Percentiles rank a stretch among this genome's conserved stretches.
These are phyloP conservation scores for Papiliotrema laurentii DNA, from an alignment of 1,284 basidiomycete species.

Conservation along the genomic window DNA sequence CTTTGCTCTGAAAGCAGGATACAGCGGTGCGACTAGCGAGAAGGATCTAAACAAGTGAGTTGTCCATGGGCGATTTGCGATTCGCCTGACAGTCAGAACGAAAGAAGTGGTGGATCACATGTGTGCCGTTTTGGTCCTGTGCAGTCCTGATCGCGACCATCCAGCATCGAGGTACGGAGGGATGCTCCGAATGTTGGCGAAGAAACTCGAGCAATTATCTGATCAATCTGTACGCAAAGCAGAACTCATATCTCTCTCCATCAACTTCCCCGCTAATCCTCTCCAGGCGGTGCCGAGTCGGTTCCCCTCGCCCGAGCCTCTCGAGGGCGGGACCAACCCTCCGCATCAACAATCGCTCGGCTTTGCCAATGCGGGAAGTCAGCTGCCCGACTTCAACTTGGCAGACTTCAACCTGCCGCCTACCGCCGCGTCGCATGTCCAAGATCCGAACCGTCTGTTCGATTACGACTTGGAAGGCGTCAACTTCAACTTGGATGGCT, in stretches of 20 bases:
- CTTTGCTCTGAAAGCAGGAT: constrained; percentile 42
- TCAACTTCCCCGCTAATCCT: background rate
- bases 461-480: constrained; percentile 34
- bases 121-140: constrained; percentile 31
- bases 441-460: constrained; percentile 20
- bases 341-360: background rate
- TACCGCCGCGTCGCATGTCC: background rate
- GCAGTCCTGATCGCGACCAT: constrained; percentile 42
- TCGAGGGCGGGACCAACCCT: background rate
- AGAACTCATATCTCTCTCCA: constrained; percentile 4
- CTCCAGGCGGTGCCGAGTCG: constrained; percentile 39
- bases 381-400: background rate
- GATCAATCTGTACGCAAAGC: constrained; percentile 40
- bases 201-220: constrained; percentile 37
- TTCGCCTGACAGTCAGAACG: constrained; percentile 25
- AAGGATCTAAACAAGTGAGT: constrained; percentile 33
- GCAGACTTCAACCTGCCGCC: background rate
- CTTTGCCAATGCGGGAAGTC: background rate
- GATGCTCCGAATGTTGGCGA: constrained; percentile 40
- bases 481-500: constrained; percentile 42
- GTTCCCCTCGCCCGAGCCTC: constrained; percentile 36
- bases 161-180: constrained; percentile 43
- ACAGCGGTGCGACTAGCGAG: constrained; percentile 34
- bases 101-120: constrained; percentile 38
- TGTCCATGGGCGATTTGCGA: too few relatives aligned